Evolutionary conservation across 1,139 yeast genomes (phyloP).

Genomic region (Tardiomyces depauwii): DNA sequence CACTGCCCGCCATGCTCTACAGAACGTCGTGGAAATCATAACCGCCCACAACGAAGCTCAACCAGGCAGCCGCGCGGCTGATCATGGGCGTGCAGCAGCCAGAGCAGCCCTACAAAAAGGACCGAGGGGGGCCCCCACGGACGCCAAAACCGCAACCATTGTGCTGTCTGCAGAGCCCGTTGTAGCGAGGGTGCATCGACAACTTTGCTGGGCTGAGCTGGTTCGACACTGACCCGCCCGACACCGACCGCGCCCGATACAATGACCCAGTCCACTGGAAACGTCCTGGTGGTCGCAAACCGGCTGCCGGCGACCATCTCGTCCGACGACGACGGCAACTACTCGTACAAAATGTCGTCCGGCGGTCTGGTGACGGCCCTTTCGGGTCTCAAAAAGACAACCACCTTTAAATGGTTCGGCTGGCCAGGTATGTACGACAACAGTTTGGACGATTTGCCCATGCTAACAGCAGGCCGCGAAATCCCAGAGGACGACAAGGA

Average conservation of each 20-base stretch:
- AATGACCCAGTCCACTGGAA: not conserved
- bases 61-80: not conserved
- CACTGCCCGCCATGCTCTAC: no score
- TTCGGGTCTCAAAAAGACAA: constrained; percentile 76
- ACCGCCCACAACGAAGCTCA: not conserved
- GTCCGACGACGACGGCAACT: constrained; percentile 56
- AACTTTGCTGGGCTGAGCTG: no score
- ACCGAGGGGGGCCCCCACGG: no score
- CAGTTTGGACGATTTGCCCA: not conserved
- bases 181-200: no score
- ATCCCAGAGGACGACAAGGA: constrained; percentile 68
- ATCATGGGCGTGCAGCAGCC: no score
- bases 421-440: constrained; percentile 72
- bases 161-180: no score
- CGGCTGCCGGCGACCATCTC: constrained; percentile 89
- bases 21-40: no score
- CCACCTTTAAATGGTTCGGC: constrained; percentile 94
- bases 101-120: no score
- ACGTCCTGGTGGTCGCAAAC: constrained; percentile 82
- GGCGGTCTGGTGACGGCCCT: constrained; percentile 97
- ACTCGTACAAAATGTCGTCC: constrained; percentile 73
- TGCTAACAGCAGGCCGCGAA: constrained; percentile 39
- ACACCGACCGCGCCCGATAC: no score
- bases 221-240: no score
- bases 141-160: no score